Base-by-base conservation (phyloP, 495 filamentous ascomycete genomes). In the Penicillium salamii region DNA sequence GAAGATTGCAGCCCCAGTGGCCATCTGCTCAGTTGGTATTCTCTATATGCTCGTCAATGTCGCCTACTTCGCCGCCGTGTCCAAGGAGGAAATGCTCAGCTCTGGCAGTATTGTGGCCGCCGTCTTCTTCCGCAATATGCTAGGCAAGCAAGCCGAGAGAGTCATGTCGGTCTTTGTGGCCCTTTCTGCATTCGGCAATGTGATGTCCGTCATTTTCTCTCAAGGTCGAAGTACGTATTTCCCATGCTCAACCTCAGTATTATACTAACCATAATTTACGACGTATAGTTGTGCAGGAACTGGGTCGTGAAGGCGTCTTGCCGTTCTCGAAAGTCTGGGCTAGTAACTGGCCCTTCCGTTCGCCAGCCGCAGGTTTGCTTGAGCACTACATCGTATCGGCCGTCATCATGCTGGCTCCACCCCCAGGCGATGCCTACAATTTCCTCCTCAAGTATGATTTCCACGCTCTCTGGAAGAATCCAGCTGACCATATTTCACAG, bases 1-100 rank as follows among this genome's bases (percentile, higher is more conserved):
- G 50, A 74, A 79, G 53, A 77, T 81, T 42, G 86, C 84, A 2
- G 86, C 82, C 0, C 83, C 81, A 0, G 52, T 83, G 19, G 85
- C 84, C 12, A 75, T 87, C 15, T 74, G 66, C 20, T 71, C 75
- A 7, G 83, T 87, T 19, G 78, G 79, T 0, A 67, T 88, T 21
- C 66, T 87, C 0, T 88, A 87, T 66, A 81, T 88, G 65, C 59
- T 88, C 19, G 79, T 78, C 57, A 88, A 89, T 65, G 79, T 89
- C 40, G 84, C 85, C 46, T 89, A 88, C 62, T 87, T 88, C 51
- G 82, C 81, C 4, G 85, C 81, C 0, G 82, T 88, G 5, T 75
- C 82, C 17, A 82, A 81, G 50, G 73, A 78, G 14, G 81, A 87
- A 39, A 79, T 88, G 54, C 66, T 82, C 7, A 68, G 68, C 3